Evolutionary conservation across 768 basidiomycete species (phyloP).

Genomic region (Lactarius deliciosus): DNA sequence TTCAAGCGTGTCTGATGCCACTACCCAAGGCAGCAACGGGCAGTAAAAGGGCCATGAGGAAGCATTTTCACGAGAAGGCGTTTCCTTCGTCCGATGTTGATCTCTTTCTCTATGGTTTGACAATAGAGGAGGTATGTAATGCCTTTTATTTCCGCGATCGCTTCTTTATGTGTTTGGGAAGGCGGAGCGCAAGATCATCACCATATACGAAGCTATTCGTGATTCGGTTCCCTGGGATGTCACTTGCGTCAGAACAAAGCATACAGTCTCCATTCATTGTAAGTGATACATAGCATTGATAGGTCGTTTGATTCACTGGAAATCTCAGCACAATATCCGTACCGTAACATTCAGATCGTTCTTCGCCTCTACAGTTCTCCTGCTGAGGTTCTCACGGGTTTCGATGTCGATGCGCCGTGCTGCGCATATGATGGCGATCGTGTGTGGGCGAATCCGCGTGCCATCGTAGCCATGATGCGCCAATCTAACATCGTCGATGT

Average conservation of each 20-base stretch:
- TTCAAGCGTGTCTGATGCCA: constrained; percentile 56
- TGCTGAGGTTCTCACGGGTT: constrained; percentile 64
- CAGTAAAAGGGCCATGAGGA: constrained; percentile 56
- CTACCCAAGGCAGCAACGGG: constrained; percentile 48
- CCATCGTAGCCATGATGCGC: constrained; percentile 63
- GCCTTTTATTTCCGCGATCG: neutral
- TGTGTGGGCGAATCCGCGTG: constrained; percentile 61
- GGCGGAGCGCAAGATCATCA: constrained; percentile 59
- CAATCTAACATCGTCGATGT: constrained; percentile 64
- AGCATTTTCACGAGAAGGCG: constrained; percentile 52
- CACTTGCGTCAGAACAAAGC: constrained; percentile 63
- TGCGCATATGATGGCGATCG: constrained; percentile 53
- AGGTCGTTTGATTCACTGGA: neutral
- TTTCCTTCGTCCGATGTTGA: constrained; percentile 66
- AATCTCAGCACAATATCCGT: constrained; percentile 57
- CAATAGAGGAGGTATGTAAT: constrained; percentile 46
- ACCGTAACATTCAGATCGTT: constrained; percentile 64
- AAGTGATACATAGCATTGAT: constrained; percentile 26
- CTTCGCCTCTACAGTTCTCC: constrained; percentile 63
- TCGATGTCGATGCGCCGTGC: constrained; percentile 66
- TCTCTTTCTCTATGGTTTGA: constrained; percentile 61
- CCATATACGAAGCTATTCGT: constrained; percentile 61
- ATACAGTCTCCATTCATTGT: constrained; percentile 66
- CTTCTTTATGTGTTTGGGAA: constrained; percentile 26
- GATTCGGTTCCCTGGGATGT: constrained; percentile 70